Conservation (phyloP, 2,329 filamentous ascomycete species). For the Pseudogymnoascus sp. region DNA sequence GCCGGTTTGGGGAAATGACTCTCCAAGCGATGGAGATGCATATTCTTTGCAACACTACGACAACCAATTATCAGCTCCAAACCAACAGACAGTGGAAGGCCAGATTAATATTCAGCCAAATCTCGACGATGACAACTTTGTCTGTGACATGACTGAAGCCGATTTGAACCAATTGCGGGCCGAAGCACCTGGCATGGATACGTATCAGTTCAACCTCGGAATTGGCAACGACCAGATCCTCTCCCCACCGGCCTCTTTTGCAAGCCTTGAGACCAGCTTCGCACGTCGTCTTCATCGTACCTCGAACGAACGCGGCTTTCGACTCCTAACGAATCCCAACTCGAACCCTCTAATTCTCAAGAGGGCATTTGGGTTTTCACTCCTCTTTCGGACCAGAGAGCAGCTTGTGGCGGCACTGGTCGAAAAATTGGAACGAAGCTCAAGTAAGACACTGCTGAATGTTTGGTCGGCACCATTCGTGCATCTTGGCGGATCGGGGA, state of each 20-base stretch:
- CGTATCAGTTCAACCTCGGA: conserved; percentile 21
- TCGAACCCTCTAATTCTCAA: conserved; percentile 39
- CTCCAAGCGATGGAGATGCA: not conserved
- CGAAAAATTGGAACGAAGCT: conserved; percentile 21
- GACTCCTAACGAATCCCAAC: conserved; percentile 44
- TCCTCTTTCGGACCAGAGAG: conserved; percentile 48
- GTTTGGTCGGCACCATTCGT: conserved; percentile 54
- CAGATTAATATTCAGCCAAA: conserved; percentile 45
- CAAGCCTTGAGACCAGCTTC: conserved; percentile 58
- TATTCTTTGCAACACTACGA: not conserved
- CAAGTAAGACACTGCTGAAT: conserved; percentile 40
- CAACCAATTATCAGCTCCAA: not conserved
- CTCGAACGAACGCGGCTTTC: conserved; percentile 53
- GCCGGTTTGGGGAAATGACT: not conserved
- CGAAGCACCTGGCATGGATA: conserved; percentile 24
- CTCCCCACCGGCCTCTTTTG: conserved; percentile 44
- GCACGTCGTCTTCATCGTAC: conserved; percentile 61
- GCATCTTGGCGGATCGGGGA: conserved; percentile 59
- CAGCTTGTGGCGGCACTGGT: conserved; percentile 31
- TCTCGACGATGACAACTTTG: conserved; percentile 46
- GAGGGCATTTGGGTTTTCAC: conserved; percentile 62
- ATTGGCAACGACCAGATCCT: conserved; percentile 7
- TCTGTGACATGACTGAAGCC: conserved; percentile 30
- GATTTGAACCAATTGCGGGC: conserved; percentile 21
- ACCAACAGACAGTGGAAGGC: conserved; percentile 17